Base-by-base conservation (phyloP, 352 stramenopile species). In the Phytophthora syringae region DNA sequence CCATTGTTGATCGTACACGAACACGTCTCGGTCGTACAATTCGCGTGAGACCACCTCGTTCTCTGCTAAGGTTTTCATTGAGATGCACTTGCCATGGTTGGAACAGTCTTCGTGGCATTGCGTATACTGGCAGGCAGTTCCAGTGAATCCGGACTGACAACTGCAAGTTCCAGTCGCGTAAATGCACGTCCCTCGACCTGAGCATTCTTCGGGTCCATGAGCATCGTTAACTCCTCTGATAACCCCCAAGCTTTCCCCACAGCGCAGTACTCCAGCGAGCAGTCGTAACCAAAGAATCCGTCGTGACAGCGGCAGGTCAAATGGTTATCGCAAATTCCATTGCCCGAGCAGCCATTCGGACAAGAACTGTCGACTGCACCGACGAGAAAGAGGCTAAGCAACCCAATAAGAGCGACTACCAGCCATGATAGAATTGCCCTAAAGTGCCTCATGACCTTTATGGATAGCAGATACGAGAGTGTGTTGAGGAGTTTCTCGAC, bases 81-180 rank as follows among this genome's bases (percentile, higher is more conserved):
- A 87, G 24, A 92, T 71, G 44, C 86, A 94, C n/a, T 79, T 79
- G 53, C 86, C 86, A 11, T 70, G 80, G 2, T 64, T 48, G 10
- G 66, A 73, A 54, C 86, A 93, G 20, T 48, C 65, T 0, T 90
- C 80, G 1, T 73, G 65, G 32, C 85, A 93, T 24, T 86, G 65
- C 0, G 70, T 73, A 43, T 70, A 72, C 50, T 93, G 69, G 47
- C 89, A 97, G 5, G 88, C 80, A 30, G 81, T 58, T 13, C 88
- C 88, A 2, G 57, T 74, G 67, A 97, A 98, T 25, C 84, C 89
- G 9, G 76, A 68, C 52, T 97, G 85, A 50, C 94, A 98, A 24
- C 51, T 55, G 53, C 94, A 98, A 15, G 70, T 66, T 5, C 92
- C 92, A 6, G 75, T 86, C 1, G 70, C 60, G 32, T 79, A 69